Conservation (phyloP, 1,284 basidiomycete genomes). For the Fistulina hepatica region DNA sequence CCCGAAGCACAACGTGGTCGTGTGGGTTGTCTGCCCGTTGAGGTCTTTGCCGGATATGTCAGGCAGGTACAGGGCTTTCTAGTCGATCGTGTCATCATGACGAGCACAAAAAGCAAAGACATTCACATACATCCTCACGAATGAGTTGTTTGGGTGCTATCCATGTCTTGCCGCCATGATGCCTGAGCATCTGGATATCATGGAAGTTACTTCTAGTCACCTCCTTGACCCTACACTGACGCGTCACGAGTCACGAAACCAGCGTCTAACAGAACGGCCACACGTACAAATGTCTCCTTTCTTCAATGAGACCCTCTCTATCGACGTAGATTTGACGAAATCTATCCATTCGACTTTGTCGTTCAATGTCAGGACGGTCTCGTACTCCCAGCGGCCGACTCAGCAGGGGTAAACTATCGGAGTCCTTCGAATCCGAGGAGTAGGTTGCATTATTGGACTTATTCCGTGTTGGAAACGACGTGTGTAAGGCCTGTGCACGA, state of each 20-base stretch:
- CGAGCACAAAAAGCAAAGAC: not conserved
- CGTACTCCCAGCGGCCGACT: conserved; percentile 61
- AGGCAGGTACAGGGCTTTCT: conserved; percentile 89
- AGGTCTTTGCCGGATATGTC: conserved; percentile 72
- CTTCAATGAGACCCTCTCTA: conserved; percentile 57
- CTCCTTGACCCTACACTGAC: conserved; percentile 61
- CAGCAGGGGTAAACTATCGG: too few relatives aligned
- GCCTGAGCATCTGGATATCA: conserved; percentile 70
- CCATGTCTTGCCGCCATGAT: conserved; percentile 93
- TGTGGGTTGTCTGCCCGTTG: conserved; percentile 52
- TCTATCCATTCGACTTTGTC: conserved; percentile 55
- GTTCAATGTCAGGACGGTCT: conserved; percentile 43
- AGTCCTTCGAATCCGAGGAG: too few relatives aligned
- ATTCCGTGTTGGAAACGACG: too few relatives aligned
- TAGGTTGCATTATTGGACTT: too few relatives aligned
- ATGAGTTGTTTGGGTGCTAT: conserved; percentile 85
- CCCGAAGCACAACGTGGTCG: conserved; percentile 66
- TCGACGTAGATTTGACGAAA: conserved; percentile 60
- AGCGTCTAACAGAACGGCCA: too few relatives aligned
- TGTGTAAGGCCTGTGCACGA: too few relatives aligned
- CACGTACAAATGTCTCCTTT: conserved; percentile 68
- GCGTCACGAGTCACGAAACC: conserved; percentile 4
- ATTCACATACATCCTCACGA: conserved; percentile 67
- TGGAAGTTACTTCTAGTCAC: conserved; percentile 85
- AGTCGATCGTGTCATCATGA: conserved; percentile 9